A percentile compares a stretch with the other conserved stretches of the same genome.
These are phyloP conservation scores for Catharanthus roseus DNA, from an alignment of 257 asterid species.

Conservation along the genomic window DNA sequence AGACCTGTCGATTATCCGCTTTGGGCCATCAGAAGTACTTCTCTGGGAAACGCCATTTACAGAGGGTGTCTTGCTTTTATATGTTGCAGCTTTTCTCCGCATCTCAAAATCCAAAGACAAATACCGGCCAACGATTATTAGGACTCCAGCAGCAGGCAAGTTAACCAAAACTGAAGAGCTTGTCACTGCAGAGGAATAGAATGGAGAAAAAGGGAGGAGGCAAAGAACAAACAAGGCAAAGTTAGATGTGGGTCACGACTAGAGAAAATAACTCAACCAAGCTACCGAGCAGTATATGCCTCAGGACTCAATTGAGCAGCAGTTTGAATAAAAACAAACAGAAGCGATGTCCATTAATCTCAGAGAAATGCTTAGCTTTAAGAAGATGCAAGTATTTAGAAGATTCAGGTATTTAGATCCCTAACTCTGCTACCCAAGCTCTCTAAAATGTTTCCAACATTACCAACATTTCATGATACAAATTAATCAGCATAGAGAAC, in stretches of 20 bases:
- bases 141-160: constrained; percentile 71
- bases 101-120: constrained; percentile 69
- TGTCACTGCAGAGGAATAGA: constrained; percentile 53
- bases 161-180: constrained; percentile 88
- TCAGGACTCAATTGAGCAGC: background rate
- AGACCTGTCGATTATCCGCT: constrained; percentile 36
- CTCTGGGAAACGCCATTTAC: constrained; percentile 30
- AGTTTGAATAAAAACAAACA: background rate
- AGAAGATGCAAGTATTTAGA: background rate
- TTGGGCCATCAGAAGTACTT: constrained; percentile 35
- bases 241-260: background rate
- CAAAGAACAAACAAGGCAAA: background rate
- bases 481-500: background rate
- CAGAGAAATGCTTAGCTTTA: background rate
- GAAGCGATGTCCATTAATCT: background rate
- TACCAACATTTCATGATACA: background rate
- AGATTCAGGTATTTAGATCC: no score
- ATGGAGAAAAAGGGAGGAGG: background rate
- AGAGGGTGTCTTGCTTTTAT: constrained; percentile 54
- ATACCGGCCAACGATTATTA: constrained; percentile 69
- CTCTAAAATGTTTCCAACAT: background rate
- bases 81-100: constrained; percentile 77
- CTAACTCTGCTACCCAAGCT: background rate
- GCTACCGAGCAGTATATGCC: background rate
- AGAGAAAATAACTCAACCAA: background rate